Base-by-base conservation (phyloP, 306 rosid species). In the Rosa lucieae region DNA sequence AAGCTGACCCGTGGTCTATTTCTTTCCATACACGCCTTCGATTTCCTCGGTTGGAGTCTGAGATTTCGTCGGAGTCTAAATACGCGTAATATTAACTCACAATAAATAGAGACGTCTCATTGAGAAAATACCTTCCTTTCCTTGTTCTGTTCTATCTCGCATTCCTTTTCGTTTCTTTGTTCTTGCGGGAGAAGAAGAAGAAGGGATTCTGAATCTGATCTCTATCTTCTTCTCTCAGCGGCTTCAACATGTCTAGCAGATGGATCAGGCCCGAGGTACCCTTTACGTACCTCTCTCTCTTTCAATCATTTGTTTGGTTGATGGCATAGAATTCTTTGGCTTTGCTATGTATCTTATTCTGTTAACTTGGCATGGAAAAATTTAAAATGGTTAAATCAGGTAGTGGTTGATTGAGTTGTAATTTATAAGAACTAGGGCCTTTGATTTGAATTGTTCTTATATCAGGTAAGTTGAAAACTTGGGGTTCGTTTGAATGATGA, bases 221-320 rank as follows among this genome's bases (percentile, higher is more conserved):
- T 62, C 3, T 15, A 13, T 49, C 68, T 32, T 62, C 68, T 56
- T 35, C 67, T 20, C 70, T 49, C 68, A 10, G 51, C 10, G 18
- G 32, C 29, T 32, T 61, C 6, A 56, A 9, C 70, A 82, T 84
- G 79, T 66, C 72, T 69, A 87, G 75, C 82, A 88, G 89, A 88
- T 95, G 99, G 98, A 39, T 95, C 7, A 95, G 66, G 86, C 98
- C 99, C 0, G 99, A 92, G 98, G 99, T 92, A 85, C 42, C 46
- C 46, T 59, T 75, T 8, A 59, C 12, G 46, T 43, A 40, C 35
- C 8, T 68, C 35, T 44, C 39, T 8, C 37, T 11, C 18, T 23
- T 21, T 10, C 9, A 43, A 43, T 43, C 8, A 43, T 55, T 35
- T 67, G 79, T 79, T 79, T 81, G 78, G 59, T 44, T 70, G 53